Evolutionary conservation across 129 eudicot genomes (phyloP), one percentile per base, ranked within the genome.

Genomic region (Tagetes patula): DNA sequence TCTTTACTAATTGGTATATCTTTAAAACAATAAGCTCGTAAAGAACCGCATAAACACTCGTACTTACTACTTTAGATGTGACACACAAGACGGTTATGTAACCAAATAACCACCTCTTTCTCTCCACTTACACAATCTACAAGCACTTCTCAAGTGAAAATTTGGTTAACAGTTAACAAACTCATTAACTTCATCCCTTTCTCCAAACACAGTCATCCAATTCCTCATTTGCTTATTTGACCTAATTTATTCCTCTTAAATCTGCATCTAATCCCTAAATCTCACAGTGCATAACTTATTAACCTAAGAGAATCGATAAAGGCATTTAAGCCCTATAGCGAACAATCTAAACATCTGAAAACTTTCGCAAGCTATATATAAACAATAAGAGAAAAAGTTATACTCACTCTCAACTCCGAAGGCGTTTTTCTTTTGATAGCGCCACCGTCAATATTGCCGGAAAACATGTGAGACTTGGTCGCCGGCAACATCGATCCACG

Each of bases 401-500:
- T 46, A 69, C 81, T 67, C 65, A 91, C 97, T 84, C 96, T 84
- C 63, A 91, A 69, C 79, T 91, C 88, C 34, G 96, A 88, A 5
- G 97, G 97, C 5, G 96, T 88, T 66, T 91, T 91, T 70, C 96
- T 68, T 76, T 88, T 91, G 76, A 79, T n/a, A 13, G 74, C 71
- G 34, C 82, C 82, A 61, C 69, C 66, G 45, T 61, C 65, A 7
- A 59, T 71, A 7, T 39, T 80, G 14, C 74, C 80, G 69, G 80
- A 73, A 62, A 84, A 81, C 46, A 79, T 69, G 52, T 69, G 75
- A 33, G 76, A 41, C 73, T 80, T 80, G 5, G 87, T 75, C 4
- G 87, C 71, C 13, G 83, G 83, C 34, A 83, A 31, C 10, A 30
- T 71, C 32, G 85, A 79, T 65, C 74, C 82, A 6, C 82, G 83